These are phyloP conservation scores for Corylus heterophylla DNA, from an alignment of 306 rosid species.

Conservation along the genomic window DNA sequence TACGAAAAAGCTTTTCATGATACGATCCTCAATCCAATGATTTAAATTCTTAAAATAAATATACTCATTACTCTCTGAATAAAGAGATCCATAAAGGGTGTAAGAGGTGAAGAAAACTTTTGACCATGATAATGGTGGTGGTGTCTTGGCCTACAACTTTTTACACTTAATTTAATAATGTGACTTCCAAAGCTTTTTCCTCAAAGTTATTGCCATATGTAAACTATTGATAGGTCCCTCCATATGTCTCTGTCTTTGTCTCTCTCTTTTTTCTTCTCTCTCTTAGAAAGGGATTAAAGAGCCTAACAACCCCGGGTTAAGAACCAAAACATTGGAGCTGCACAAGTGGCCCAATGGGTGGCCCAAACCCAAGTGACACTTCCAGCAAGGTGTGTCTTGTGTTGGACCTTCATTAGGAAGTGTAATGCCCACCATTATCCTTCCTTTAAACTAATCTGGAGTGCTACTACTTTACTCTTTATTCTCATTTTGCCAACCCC, in stretches of 20 bases:
- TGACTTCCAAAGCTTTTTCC: conserved; percentile 44
- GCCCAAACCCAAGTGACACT: no score
- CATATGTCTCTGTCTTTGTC: neutral
- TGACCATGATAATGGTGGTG: conserved; percentile 48
- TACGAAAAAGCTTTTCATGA: conserved; percentile 44
- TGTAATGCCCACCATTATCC: no score
- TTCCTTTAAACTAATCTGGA: no score
- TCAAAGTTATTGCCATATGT: conserved; percentile 44
- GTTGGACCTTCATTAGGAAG: no score
- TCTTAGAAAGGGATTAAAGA: no score
- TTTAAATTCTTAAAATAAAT: conserved; percentile 34
- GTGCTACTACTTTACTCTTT: no score
- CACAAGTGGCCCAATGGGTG: no score
- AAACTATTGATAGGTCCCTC: conserved; percentile 17
- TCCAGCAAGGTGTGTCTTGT: no score
- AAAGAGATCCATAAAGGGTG: conserved; percentile 41
- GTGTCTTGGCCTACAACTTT: conserved; percentile 18
- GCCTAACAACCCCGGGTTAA: no score
- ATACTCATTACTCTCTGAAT: conserved; percentile 15
- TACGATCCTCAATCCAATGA: conserved; percentile 56
- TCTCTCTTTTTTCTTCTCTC: neutral
- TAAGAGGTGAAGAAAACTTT: conserved; percentile 48
- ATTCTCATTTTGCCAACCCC: no score
- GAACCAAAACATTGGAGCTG: no score
- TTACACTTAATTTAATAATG: conserved; percentile 40